These are phyloP conservation scores for Cichorium intybus DNA, from an alignment of 140 eudicot genomes.

Conservation along the genomic window DNA sequence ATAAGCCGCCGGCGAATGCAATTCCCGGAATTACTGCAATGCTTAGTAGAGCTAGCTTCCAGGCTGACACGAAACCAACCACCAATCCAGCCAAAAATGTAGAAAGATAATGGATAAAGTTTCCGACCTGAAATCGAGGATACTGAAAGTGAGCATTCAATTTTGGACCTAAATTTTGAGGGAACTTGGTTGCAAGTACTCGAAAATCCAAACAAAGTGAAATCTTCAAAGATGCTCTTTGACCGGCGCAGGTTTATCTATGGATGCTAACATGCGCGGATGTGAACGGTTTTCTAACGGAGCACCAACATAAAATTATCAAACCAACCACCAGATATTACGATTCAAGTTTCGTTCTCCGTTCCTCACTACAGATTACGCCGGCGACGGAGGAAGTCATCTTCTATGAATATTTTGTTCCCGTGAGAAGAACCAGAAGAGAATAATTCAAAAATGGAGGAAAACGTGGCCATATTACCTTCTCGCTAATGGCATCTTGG, in stretches of 20 bases:
- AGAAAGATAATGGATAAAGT: conserved; percentile 92
- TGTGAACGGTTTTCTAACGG: background rate
- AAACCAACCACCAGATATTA: too few relatives aligned
- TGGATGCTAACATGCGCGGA: conserved; percentile 22
- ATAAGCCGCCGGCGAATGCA: conserved; percentile 96
- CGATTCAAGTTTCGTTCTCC: too few relatives aligned
- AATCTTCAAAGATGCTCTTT: conserved; percentile 35
- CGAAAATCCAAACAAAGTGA: background rate
- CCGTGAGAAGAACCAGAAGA: too few relatives aligned
- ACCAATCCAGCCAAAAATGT: conserved; percentile 98
- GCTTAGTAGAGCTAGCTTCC: conserved; percentile 90
- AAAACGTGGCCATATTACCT: conserved; percentile 43
- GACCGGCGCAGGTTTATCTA: conserved; percentile 18
- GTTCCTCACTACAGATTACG: too few relatives aligned
- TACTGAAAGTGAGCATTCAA: conserved; percentile 11
- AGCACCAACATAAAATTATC: background rate
- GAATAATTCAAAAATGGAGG: background rate
- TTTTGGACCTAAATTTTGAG: conserved; percentile 12
- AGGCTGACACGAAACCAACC: conserved; percentile 98
- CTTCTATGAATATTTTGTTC: too few relatives aligned
- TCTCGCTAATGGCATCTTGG: conserved; percentile 99
- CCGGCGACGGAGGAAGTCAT: too few relatives aligned
- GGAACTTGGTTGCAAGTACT: background rate
- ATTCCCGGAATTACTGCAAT: conserved; percentile 97
- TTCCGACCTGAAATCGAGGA: conserved; percentile 64